Evolutionary conservation across 768 basidiomycete species (phyloP), one percentile per base, ranked within the genome.

Genomic region (Lactarius trivialis): DNA sequence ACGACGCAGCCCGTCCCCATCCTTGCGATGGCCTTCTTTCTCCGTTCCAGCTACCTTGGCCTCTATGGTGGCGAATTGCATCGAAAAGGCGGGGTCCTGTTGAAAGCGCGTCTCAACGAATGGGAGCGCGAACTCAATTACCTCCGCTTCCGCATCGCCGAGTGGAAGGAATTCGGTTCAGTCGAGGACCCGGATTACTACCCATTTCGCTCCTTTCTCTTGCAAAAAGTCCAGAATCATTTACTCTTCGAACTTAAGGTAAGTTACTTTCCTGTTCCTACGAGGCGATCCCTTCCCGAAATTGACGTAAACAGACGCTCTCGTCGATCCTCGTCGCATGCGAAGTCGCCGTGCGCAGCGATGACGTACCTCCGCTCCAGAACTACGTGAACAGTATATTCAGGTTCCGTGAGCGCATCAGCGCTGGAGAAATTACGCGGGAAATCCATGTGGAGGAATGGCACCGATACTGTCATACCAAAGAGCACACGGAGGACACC

Each of bases 81-180:
- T 32, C 51, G 37, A 45, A 64, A 51, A 24, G 66, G 66, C 17
- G 64, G 64, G 14, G 34, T 55, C 24, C 12, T 65, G 15, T 43
- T 67, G 45, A 58, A 61, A 19, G 55, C 64, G 2, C 66, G 66
- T 43, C 66, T 67, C 17, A 26, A 33, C 53, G 64, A 67, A 34
- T 67, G 66, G 66, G 66, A 67, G 14, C 64, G 64, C 28, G 66
- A 67, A 50, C 53, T 67, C 37, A 45, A 65, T n/a, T 67, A 67
- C 50, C 66, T 67, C 21, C 60, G 64, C 7, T 65, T 51, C 41
- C 64, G 66, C 34, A 65, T 67, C 19, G 60, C 64, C n/a, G 66
- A 67, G 36, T 67, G 66, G 66, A 67, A 61, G 24, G 14, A 56
- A 21, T 65, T 65, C 28, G 66, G 60, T 7, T 45, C 64, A 1